Base-by-base conservation (phyloP, 805 yeast genomes). In the Hemisphaericaspora nanyangensis region DNA sequence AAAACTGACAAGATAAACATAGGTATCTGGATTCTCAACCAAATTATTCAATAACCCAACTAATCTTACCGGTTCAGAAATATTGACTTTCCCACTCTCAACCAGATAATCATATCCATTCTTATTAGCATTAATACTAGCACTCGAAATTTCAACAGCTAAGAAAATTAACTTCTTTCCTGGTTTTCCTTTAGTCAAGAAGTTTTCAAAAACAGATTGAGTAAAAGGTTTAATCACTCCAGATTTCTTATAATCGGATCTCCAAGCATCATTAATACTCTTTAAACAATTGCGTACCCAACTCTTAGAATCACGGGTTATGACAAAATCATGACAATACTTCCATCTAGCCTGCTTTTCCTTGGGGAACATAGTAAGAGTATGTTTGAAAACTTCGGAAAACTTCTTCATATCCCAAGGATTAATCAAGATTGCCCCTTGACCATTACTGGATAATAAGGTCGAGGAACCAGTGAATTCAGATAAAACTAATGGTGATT, bases 401-500 rank as follows among this genome's bases (percentile, higher is more conserved):
- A 89, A 77, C 43, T 75, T 75, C 32, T 70, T 74, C 20, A 76
- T 69, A 60, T 89, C 91, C 95, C 97, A 93, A 2, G 99, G 99
- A 53, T 93, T 93, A 27, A 91, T 80, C 27, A 88, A 60, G 3
- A 85, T 44, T 3, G 95, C 82, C 10, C 95, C 90, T 18, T 76
- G 63, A 1, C 70, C 71, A 11, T 51, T 44, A 34, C 61, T 55
- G 11, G 71, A 70, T 39, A 93, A 68, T 5, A 91, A 78, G 5
- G 83, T 74, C 0, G 98, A 95, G 8, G 96, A 85, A 1, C 99
- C 99, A 1, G 96, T 89, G 52, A 93, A 93, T 60, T 93, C 99
- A 28, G 95, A 85, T 39, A 93, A 61, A 33, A 93, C 74, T 45
- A 91, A 71, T 1, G 96, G 96, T 0, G 96, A 83, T 47, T 83